Evolutionary conservation across 2,329 filamentous ascomycete species (phyloP), one percentile per base, ranked within the genome.

Genomic region (Claviceps capensis): DNA sequence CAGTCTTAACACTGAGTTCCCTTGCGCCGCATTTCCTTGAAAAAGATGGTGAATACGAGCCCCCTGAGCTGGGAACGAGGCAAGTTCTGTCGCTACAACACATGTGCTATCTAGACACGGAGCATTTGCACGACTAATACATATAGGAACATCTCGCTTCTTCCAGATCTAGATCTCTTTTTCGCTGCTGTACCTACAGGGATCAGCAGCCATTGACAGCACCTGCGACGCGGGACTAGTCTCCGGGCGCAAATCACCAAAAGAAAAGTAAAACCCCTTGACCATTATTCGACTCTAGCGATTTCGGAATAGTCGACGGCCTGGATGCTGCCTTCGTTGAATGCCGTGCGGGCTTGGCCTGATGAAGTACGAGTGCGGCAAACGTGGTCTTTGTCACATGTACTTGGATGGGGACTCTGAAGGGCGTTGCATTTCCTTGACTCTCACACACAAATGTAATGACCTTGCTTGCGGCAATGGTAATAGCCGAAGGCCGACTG

Each of bases 361-460:
- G 52, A 42, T 4, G 3, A 37, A 37, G 36, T 8, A 34, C 57
- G 16, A 57, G 36, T 38, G 37, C 9, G 23, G 13, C 34, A 2
- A 17, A 22, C 26, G 14, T 46, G 26, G n/a, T 17, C 11, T 5
- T 19, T 46, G 26, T 45, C 23, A 30, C 6, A 45, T 2, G 6
- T 7, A 26, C 7, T 26, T 30, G 11, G 14, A 30, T 4, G 9
- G 38, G 23, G 30, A 26, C 6, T 41, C 3, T 4, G n/a, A 17
- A 9, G 9, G 6, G 38, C n/a, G 38, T 26, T 7, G 26, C 14
- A 26, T 34, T 42, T 3, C 11, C 13, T 51, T 14, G 16, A 52
- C 44, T 68, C 70, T 80, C 76, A 81, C 73, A 81, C 73, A 67
- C 77, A 79, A 23, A 70, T 73, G 55, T 72, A 76, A 55, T 79